phyloP scores from a whole-genome alignment of 352 stramenopile species.

The Phytophthora aleatoria region DNA sequence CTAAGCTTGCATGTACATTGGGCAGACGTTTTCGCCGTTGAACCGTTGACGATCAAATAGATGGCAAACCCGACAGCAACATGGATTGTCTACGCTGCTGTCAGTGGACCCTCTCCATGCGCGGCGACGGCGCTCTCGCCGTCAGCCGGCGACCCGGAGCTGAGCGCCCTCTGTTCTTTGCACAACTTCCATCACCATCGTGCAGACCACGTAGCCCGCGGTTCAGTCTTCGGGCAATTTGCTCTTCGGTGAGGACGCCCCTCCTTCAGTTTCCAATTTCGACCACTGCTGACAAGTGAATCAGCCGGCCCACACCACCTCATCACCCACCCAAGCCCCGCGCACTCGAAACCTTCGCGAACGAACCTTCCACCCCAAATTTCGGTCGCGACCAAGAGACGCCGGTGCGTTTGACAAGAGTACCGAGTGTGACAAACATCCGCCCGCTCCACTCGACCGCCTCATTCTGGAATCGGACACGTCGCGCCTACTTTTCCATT shows the following conservation, averaged over 20 bases:
- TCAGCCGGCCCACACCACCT: conserved; percentile 10
- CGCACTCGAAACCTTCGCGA: conserved; percentile 29
- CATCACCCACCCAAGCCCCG: conserved; percentile 22
- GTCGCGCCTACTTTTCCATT: neutral
- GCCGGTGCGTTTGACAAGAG: conserved; percentile 36
- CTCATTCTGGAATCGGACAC: conserved; percentile 35
- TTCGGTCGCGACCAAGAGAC: conserved; percentile 32
- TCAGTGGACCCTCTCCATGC: conserved; percentile 17
- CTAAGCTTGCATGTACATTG: neutral
- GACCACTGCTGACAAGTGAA: conserved; percentile 12
- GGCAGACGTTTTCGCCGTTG: conserved; percentile 26
- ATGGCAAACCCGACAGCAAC: conserved; percentile 1
- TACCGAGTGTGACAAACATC: conserved; percentile 39
- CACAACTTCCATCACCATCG: conserved; percentile 28
- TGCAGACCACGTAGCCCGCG: conserved; percentile 5
- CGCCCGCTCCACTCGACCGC: conserved; percentile 9
- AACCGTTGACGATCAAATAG: conserved; percentile 21
- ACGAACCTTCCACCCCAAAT: conserved; percentile 22
- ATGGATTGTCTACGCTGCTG: conserved; percentile 37
- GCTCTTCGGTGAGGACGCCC: conserved; percentile 24
- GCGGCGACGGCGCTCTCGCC: conserved; percentile 15
- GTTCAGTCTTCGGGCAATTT: conserved; percentile 26
- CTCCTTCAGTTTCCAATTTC: conserved; percentile 28
- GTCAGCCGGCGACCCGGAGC: conserved; percentile 29
- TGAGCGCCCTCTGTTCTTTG: conserved; percentile 34